Evolutionary conservation across 1,284 basidiomycete species (phyloP).

Genomic region (Ganoderma leucocontextum): DNA sequence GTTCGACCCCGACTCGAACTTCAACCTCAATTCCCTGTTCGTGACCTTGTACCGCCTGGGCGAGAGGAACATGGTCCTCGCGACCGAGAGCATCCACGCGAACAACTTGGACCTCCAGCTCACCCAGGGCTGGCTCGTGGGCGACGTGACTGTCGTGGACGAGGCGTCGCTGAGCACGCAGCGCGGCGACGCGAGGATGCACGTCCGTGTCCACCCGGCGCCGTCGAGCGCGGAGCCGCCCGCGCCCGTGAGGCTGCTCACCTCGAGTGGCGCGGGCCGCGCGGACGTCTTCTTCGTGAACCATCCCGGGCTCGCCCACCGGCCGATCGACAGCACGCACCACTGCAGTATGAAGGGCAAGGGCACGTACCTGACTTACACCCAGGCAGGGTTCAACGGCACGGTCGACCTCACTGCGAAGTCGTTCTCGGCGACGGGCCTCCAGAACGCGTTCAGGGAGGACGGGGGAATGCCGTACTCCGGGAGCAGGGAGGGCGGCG

Average conservation of each 20-base stretch:
- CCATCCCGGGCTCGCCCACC: slow-evolving; percentile 48
- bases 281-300: slow-evolving; percentile 58
- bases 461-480: slow-evolving; percentile 54
- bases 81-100: slow-evolving; percentile 50
- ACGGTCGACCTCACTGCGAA: slow-evolving; percentile 54
- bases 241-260: slow-evolving; percentile 49
- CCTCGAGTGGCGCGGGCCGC: slow-evolving; percentile 56
- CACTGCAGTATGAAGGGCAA: slow-evolving; percentile 56
- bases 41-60: slow-evolving; percentile 51
- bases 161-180: slow-evolving; percentile 55
- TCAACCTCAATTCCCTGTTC: slow-evolving; percentile 51
- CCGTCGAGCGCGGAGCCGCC: slow-evolving; percentile 40
- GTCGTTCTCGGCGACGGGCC: slow-evolving; percentile 50
- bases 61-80: slow-evolving; percentile 54
- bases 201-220: slow-evolving; percentile 56
- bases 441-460: slow-evolving; percentile 39
- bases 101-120: slow-evolving; percentile 53
- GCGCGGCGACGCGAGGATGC: slow-evolving; percentile 57
- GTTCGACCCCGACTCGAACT: slow-evolving; percentile 53
- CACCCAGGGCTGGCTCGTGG: slow-evolving; percentile 66
- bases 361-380: slow-evolving; percentile 60
- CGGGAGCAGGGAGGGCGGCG: slow-evolving; percentile 55
- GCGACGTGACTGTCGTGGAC: slow-evolving; percentile 55
- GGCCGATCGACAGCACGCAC: slow-evolving; percentile 57
- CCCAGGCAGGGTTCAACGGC: slow-evolving; percentile 58